Evolutionary conservation across 2,329 filamentous ascomycete species (phyloP).

Genomic region (Phyllosticta capitalensis): DNA sequence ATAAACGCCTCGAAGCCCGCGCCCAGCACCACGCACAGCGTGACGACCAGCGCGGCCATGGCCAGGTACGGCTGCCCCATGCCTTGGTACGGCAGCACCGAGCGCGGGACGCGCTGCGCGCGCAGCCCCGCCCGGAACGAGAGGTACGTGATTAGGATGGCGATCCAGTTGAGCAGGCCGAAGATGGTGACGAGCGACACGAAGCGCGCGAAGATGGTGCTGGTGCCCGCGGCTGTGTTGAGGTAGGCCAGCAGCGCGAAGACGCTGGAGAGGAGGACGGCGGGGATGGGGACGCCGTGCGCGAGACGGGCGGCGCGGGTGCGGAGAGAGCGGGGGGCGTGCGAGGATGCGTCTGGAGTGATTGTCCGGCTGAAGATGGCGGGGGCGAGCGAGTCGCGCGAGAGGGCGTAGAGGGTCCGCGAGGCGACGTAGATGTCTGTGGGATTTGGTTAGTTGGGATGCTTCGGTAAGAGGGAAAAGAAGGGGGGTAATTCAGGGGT

Average conservation of each 20-base stretch:
- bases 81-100: conserved; percentile 28
- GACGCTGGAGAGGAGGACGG: conserved; percentile 41
- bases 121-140: conserved; percentile 27
- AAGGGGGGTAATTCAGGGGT: conserved; percentile 71
- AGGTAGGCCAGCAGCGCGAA: conserved; percentile 59
- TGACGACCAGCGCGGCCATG: conserved; percentile 28
- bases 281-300: conserved; percentile 48
- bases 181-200: conserved; percentile 30
- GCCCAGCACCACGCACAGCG: conserved; percentile 28
- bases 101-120: conserved; percentile 27
- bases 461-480: conserved; percentile 31
- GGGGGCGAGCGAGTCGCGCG: conserved; percentile 60
- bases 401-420: conserved; percentile 78
- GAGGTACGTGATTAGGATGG: conserved; percentile 28
- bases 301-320: conserved; percentile 16
- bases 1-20: conserved; percentile 33
- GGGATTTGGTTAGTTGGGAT: conserved; percentile 43
- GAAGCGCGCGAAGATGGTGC: conserved; percentile 46
- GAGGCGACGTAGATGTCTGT: conserved; percentile 81
- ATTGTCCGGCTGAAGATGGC: conserved; percentile 42
- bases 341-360: conserved; percentile 41
- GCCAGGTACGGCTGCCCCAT: conserved; percentile 26
- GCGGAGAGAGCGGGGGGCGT: no score
- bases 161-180: conserved; percentile 31
- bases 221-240: conserved; percentile 53